Percentiles rank a stretch among this genome's conserved stretches.
These are phyloP conservation scores for Spergularia marina DNA, from an alignment of 148 eudicot genomes.

Conservation along the genomic window DNA sequence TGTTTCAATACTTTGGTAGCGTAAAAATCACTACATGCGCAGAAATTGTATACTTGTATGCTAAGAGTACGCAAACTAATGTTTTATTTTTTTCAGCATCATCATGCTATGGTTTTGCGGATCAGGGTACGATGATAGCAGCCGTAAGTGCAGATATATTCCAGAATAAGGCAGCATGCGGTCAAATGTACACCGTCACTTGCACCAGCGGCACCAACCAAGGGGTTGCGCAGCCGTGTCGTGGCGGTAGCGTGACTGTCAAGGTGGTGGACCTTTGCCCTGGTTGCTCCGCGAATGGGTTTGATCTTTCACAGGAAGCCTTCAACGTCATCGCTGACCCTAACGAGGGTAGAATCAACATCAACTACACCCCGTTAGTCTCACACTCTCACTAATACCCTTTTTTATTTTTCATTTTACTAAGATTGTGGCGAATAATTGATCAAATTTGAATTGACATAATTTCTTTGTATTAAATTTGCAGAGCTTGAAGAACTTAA, in stretches of 20 bases:
- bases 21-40: no score
- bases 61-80: no score
- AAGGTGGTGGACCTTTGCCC: slow-evolving; percentile 46
- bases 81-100: slow-evolving; percentile 30
- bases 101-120: slow-evolving; percentile 37
- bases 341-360: slow-evolving; percentile 32
- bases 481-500: no score
- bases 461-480: no score
- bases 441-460: neutral
- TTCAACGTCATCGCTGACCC: slow-evolving; percentile 42
- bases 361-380: slow-evolving; percentile 34
- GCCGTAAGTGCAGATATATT: slow-evolving; percentile 37
- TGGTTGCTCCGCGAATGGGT: slow-evolving; percentile 27
- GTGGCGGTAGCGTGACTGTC: slow-evolving; percentile 32
- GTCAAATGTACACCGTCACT: slow-evolving; percentile 32
- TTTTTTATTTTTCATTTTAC: no score
- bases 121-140: slow-evolving; percentile 39
- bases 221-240: slow-evolving; percentile 27
- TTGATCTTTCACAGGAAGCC: slow-evolving; percentile 52
- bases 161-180: slow-evolving; percentile 40
- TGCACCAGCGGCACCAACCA: slow-evolving; percentile 39
- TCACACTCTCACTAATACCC: no score
- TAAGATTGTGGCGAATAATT: neutral
- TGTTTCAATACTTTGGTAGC: no score
- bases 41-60: no score